Evolutionary conservation across 164 flowering plant species (phyloP), one percentile per base, ranked within the genome.

Genomic region (Santalum album): DNA sequence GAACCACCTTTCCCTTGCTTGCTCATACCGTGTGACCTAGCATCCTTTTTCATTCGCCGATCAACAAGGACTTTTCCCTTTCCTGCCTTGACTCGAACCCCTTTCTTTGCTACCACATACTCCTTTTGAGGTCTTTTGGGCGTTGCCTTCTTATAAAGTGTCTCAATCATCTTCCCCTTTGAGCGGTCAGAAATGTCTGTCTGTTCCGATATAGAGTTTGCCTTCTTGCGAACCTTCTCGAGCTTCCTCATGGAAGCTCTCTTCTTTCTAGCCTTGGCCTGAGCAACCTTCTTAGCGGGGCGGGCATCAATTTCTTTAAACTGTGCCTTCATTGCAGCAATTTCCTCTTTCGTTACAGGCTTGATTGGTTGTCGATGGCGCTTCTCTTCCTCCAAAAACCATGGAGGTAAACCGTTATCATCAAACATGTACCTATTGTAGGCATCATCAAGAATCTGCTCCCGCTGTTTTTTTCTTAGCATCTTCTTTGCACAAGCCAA

Each of bases 81-180:
- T 1, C 96, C 98, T 47, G 62, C 67, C 69, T 53, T 89, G 9
- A 86, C 91, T 54, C 78, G 81, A 21, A 92, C 98, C 12, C 98
- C 98, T 58, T 92, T 92, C 86, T 92, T 92, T 7, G 98, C 96
- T 16, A 92, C 96, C 47, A 88, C 96, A 49, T 61, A 80, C 63
- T 89, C 96, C 71, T 78, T 92, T 60, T 84, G 44, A 16, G 96
- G 90, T 70, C 57, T 89, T 47, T 81, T 77, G 0, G 95, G 87
- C 3, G 59, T 25, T 20, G 96, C 96, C 67, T 82, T 81, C 80
- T 73, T 89, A 53, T 89, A 89, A 7, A 92, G 87, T 44, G 76
- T 73, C 7, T 87, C 86, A 47, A 92, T 89, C 78, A 79, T 62
- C 66, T 78, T 89, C 23, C 66, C 63, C 75, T 92, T 92, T 15